These are phyloP conservation scores for Fistulina hepatica DNA, from an alignment of 1,284 basidiomycete genomes.

Conservation along the genomic window DNA sequence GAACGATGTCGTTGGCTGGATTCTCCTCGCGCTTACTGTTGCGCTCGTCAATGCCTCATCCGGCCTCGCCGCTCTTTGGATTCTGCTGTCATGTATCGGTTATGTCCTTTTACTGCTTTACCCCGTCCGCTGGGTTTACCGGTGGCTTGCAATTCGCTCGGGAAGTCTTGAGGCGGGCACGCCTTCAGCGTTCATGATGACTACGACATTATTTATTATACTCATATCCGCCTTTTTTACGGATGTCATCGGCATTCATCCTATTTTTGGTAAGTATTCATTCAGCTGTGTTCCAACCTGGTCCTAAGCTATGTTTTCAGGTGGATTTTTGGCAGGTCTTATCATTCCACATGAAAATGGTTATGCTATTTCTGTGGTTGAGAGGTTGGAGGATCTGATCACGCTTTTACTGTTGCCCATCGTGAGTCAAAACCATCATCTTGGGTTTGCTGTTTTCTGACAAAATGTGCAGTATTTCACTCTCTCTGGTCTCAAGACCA, in stretches of 20 bases:
- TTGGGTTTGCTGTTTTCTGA: neutral
- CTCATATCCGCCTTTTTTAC: constrained; percentile 79
- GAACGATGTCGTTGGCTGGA: constrained; percentile 78
- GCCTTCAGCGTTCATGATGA: constrained; percentile 74
- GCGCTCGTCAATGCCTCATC: constrained; percentile 78
- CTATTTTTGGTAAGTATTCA: constrained; percentile 43
- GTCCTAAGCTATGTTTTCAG: constrained; percentile 30
- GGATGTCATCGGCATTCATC: constrained; percentile 73
- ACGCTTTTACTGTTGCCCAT: constrained; percentile 73
- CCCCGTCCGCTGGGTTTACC: constrained; percentile 54
- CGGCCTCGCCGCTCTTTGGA: constrained; percentile 72
- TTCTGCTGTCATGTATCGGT: constrained; percentile 65
- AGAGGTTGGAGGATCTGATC: constrained; percentile 72
- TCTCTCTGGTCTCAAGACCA: constrained; percentile 73
- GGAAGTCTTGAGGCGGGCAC: constrained; percentile 65
- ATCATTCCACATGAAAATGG: constrained; percentile 85
- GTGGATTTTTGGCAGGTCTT: constrained; percentile 81
- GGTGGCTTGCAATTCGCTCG: constrained; percentile 57
- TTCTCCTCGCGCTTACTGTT: constrained; percentile 72
- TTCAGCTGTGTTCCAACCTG: constrained; percentile 18
- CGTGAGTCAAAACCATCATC: constrained; percentile 31
- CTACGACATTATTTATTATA: constrained; percentile 65
- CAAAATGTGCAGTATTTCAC: constrained; percentile 56
- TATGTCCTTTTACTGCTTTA: constrained; percentile 66
- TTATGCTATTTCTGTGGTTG: constrained; percentile 66